Percentiles rank a stretch among this genome's conserved stretches.
phyloP scores from a whole-genome alignment of 2,329 filamentous ascomycete species.

The Phialemoniopsis sp. region DNA sequence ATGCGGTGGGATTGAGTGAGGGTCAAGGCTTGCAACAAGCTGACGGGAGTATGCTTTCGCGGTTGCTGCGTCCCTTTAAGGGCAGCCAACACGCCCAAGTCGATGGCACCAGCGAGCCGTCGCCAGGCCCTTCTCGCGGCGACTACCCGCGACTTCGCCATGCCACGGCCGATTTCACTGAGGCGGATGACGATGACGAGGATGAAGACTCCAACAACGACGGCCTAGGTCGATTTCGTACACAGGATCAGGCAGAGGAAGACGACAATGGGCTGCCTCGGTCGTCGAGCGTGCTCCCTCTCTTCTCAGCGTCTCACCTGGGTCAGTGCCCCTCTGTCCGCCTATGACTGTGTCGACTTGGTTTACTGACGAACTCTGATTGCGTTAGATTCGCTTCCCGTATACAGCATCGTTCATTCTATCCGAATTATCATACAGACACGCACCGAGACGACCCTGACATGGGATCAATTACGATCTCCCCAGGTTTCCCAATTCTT shows the following conservation, averaged over 20 bases:
- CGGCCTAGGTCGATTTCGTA: constrained; percentile 24
- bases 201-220: constrained; percentile 31
- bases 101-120: constrained; percentile 10
- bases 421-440: constrained; percentile 81
- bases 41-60: constrained; percentile 22
- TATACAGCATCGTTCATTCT: constrained; percentile 87
- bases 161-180: constrained; percentile 62
- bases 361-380: background rate
- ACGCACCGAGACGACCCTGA: constrained; percentile 84
- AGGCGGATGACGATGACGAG: constrained; percentile 53
- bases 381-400: constrained; percentile 69
- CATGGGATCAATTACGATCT: constrained; percentile 94
- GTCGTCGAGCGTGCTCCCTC: constrained; percentile 51
- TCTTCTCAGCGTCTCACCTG: constrained; percentile 76
- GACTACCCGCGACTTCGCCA: constrained; percentile 38
- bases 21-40: constrained; percentile 14
- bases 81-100: constrained; percentile 16
- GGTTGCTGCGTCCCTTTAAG: constrained; percentile 22
- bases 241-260: constrained; percentile 23
- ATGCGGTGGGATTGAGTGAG: constrained; percentile 6
- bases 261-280: constrained; percentile 23
- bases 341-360: background rate
- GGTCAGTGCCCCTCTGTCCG: constrained; percentile 40
- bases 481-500: constrained; percentile 95
- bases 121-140: constrained; percentile 17